Base-by-base conservation (phyloP, 1,284 basidiomycete species). In the Neonothopanus nambi region DNA sequence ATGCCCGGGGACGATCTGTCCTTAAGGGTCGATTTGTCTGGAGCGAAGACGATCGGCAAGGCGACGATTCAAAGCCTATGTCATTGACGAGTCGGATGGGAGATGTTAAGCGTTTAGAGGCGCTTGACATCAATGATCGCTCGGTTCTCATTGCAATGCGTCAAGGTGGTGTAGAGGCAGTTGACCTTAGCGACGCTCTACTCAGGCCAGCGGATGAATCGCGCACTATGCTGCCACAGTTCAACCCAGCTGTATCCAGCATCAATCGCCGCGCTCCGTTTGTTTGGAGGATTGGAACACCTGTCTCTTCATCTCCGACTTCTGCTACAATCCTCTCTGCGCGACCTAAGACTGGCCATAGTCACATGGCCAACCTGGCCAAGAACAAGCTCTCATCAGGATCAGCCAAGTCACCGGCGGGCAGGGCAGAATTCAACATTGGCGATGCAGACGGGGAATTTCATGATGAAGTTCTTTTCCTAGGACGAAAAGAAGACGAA, bases 131-230 rank as follows among this genome's bases (percentile, higher is more conserved):
- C 47, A 72, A 78, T 36, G 80, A 88, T 58, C 80, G 85, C 21
- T 83, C 90, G 5, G 80, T 92, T 15, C 74, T 92, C 8, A 84
- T 91, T 44, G 89, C 90, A 8, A 82, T 92, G 81, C 82, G 89
- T 20, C 89, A 89, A 66, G 88, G 89, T 28, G 89, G 90, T 5
- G 69, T 92, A 38, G 90, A 92, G 62, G 89, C 80, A 1, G 82
- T 90, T 30, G 86, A 91, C 61, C 73, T 91, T 33, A 77, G 81
- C 28, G 90, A 92, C 63, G 90, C 89, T 4, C 67, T 92, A 36
- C 72, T 91, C 47, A 80, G 77, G 47, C 90, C 89, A 26, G 89
- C 83, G 0, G 89, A 92, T 61, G 79, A 84, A 61, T 91, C 89
- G 5, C 79, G 89, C 39, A 81, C 82, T 5, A 65, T 73, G 17